Conservation (phyloP, 2,329 filamentous ascomycete species). For the Colletotrichum sansevieriae region DNA sequence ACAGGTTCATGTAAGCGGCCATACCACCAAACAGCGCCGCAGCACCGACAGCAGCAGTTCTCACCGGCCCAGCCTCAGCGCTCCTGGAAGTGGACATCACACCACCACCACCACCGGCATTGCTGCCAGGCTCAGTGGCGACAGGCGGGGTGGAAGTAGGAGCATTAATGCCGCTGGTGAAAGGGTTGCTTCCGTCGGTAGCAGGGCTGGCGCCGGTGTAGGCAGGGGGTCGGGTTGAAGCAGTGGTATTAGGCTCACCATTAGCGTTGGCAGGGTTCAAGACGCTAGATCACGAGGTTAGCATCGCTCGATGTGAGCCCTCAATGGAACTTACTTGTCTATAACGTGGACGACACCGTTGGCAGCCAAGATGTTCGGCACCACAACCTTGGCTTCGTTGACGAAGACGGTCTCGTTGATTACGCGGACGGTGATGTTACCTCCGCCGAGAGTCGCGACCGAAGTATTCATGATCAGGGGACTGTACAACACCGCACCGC, state of each 20-base stretch:
- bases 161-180: slow-evolving; percentile 65
- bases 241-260: slow-evolving; percentile 56
- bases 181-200: slow-evolving; percentile 60
- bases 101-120: slow-evolving; percentile 15
- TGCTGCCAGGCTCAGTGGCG: slow-evolving; percentile 45
- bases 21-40: slow-evolving; percentile 62
- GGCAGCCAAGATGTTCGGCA: slow-evolving; percentile 61
- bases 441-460: slow-evolving; percentile 42
- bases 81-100: slow-evolving; percentile 51
- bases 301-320: not conserved
- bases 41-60: slow-evolving; percentile 56
- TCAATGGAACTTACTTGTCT: slow-evolving; percentile 61
- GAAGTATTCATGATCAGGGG: slow-evolving; percentile 42
- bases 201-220: slow-evolving; percentile 66
- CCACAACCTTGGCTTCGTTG: slow-evolving; percentile 63
- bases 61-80: slow-evolving; percentile 47
- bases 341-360: slow-evolving; percentile 72
- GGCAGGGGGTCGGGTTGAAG: slow-evolving; percentile 62
- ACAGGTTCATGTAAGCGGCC: slow-evolving; percentile 48
- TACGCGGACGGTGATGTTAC: slow-evolving; percentile 48
- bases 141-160: slow-evolving; percentile 56
- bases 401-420: slow-evolving; percentile 61
- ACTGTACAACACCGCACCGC: slow-evolving; percentile 67
- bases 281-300: slow-evolving; percentile 54
- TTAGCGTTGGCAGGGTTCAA: slow-evolving; percentile 67